These are phyloP conservation scores for Moricandia arvensis DNA, from an alignment of 345 rosid species.

Conservation along the genomic window DNA sequence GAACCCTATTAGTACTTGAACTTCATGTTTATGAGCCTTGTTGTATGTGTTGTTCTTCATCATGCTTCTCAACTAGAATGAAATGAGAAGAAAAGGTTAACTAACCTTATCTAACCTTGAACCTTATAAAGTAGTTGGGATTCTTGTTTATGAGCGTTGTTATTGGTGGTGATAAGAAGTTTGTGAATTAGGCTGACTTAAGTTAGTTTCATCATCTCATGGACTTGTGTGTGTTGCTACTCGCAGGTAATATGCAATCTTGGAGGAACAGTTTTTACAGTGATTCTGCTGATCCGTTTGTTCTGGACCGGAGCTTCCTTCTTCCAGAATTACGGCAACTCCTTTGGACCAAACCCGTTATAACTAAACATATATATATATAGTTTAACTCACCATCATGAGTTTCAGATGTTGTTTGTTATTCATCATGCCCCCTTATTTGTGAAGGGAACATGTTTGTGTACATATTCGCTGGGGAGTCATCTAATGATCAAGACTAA, in stretches of 20 bases:
- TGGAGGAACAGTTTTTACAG: conserved; percentile 66
- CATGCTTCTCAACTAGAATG: no score
- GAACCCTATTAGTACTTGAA: neutral
- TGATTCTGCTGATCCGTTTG: conserved; percentile 56
- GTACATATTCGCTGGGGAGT: neutral
- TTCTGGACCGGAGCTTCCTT: conserved; percentile 62
- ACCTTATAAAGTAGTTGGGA: neutral
- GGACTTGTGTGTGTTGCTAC: neutral
- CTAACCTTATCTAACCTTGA: no score
- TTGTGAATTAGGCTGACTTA: neutral
- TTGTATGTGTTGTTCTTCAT: no score
- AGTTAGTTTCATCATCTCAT: neutral
- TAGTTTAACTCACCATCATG: neutral
- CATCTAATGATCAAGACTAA: neutral
- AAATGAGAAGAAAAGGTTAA: no score
- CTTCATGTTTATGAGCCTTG: neutral
- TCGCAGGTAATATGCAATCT: conserved; percentile 68
- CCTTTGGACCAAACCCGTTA: conserved; percentile 33
- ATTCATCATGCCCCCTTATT: neutral
- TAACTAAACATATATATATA: neutral
- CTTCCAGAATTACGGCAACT: conserved; percentile 54
- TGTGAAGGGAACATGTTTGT: neutral
- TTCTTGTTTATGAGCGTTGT: neutral
- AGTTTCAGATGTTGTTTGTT: neutral
- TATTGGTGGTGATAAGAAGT: no score